Conservation (phyloP, 2,329 filamentous ascomycete species). For the Fusarium staphyleae region DNA sequence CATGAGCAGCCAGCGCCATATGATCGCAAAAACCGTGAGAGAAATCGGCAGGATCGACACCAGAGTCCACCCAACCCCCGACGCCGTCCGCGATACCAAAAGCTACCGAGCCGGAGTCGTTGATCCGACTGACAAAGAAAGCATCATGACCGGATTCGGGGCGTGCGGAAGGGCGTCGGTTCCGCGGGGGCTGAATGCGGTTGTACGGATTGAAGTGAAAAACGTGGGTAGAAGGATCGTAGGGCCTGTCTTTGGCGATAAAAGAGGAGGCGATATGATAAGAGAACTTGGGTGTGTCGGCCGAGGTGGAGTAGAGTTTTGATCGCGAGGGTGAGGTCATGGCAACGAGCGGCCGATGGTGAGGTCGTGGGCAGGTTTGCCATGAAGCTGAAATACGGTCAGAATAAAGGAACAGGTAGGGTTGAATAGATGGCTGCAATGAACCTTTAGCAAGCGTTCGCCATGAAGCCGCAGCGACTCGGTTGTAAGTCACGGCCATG, state of each 20-base stretch:
- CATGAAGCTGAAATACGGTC: conserved; percentile 27
- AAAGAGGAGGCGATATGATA: conserved; percentile 79
- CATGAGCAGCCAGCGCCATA: conserved; percentile 80
- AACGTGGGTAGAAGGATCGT: conserved; percentile 71
- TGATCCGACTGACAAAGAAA: conserved; percentile 89
- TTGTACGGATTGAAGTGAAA: conserved; percentile 76
- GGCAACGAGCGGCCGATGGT: conserved; percentile 14
- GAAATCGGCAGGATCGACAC: conserved; percentile 93
- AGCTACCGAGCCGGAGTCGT: conserved; percentile 73
- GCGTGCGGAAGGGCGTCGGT: conserved; percentile 52
- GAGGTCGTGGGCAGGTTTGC: conserved; percentile 14
- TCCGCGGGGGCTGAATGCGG: conserved; percentile 58
- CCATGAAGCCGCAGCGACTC: conserved; percentile 32
- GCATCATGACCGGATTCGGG: conserved; percentile 92
- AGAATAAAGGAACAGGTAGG: conserved; percentile 4
- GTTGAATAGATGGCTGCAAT: conserved; percentile 1
- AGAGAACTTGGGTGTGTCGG: conserved; percentile 55
- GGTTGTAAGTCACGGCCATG: conserved; percentile 38
- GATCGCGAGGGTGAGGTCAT: conserved; percentile 32
- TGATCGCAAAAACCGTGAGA: conserved; percentile 92
- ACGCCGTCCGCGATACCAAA: conserved; percentile 95
- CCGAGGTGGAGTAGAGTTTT: conserved; percentile 37
- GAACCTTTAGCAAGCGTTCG: conserved; percentile 36
- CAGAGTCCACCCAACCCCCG: conserved; percentile 91
- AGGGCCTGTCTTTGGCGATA: conserved; percentile 73